Evolutionary conservation across 116 monocot species (phyloP).

Genomic region (Iris pallida): DNA sequence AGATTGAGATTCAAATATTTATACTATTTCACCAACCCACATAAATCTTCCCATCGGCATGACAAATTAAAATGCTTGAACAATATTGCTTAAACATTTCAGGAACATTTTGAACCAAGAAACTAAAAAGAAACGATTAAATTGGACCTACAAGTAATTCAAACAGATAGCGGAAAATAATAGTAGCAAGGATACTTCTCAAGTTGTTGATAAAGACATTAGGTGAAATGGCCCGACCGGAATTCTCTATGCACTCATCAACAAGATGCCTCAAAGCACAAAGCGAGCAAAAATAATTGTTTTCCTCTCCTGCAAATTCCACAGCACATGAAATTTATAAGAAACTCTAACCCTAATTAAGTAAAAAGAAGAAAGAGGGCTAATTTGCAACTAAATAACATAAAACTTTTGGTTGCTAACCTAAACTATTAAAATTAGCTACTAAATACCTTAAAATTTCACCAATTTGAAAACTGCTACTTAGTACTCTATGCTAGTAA

Average conservation of each 20-base stretch:
- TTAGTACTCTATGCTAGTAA: too few species aligned
- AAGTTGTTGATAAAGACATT: neutral
- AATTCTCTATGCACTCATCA: neutral
- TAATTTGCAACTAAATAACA: too few species aligned
- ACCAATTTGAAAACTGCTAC: too few species aligned
- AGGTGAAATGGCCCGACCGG: neutral
- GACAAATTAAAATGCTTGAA: neutral
- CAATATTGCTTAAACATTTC: neutral
- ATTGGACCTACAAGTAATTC: neutral
- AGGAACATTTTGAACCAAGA: neutral
- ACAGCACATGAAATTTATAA: neutral
- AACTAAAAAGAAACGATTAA: neutral
- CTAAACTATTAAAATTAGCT: too few species aligned
- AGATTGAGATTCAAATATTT: too few species aligned
- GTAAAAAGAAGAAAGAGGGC: too few species aligned
- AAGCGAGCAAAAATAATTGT: neutral
- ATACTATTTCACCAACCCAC: neutral
- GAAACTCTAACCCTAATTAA: neutral
- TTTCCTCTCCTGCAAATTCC: neutral
- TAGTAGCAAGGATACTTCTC: slow-evolving; percentile 2
- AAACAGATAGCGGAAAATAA: neutral
- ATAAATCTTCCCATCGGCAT: too few species aligned
- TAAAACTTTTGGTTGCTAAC: too few species aligned
- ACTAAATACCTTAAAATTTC: too few species aligned
- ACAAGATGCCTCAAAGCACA: slow-evolving; percentile 3